Evolutionary conservation across 371 early-diverging fungal species (phyloP), one percentile per base, ranked within the genome.

Genomic region (Circinella minor): DNA sequence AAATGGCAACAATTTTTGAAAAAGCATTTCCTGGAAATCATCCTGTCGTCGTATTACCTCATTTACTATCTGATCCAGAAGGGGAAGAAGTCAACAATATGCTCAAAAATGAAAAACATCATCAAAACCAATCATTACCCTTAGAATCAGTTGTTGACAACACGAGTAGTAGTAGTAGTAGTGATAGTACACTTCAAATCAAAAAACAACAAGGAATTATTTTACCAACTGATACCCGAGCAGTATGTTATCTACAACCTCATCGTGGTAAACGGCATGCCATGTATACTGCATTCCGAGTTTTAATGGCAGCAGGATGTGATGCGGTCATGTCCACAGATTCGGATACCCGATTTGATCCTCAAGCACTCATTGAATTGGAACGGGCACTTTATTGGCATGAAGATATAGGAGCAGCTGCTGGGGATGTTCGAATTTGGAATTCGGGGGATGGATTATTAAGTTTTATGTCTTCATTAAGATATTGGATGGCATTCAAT

Each of bases 401-500:
- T 14, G 78, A 78, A 0, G 74, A 83, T 13, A 74, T 86, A 34
- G 91, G 90, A 17, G 90, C 91, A 2, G 87, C 85, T 0, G 88
- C 91, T 10, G 91, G 91, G 7, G 88, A 90, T 69, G 89, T 89
- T 1, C 78, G 88, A 39, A 90, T 90, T 48, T 88, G 86, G 81
- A 90, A 90, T 59, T 76, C 77, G 1, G 77, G 70, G 2, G 87
- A 86, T 6, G 65, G 70, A 9, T 65, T 86, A 47, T 69, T 89
- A 17, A 83, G 86, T 4, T 89, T 85, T 68, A 81, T 90, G 80
- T 89, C 91, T 4, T 88, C 88, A 0, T 62, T 90, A 18, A 85
- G 91, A 10, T 90, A 90, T 65, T 88, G 89, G 89, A 86, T 90
- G 79, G 90, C 91, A 1, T 90, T 90, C 70, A 90, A 90, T 72